Conservation (phyloP, 2,329 filamentous ascomycete species). For the Fusarium neocosmosporiellum region DNA sequence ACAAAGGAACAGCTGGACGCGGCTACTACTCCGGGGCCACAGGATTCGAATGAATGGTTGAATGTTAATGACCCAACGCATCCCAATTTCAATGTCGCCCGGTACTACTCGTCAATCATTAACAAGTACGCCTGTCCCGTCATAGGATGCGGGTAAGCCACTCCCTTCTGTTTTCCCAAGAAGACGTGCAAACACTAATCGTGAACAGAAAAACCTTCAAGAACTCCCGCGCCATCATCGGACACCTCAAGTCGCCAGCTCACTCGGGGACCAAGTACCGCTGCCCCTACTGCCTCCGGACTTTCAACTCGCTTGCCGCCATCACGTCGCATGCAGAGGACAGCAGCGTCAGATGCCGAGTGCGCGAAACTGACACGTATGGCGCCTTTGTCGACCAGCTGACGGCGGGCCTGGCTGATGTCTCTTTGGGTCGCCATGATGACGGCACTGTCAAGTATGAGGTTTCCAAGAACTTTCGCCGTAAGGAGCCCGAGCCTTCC, state of each 20-base stretch:
- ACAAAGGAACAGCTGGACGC: slow-evolving; percentile 32
- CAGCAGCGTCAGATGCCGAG: slow-evolving; percentile 53
- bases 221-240: slow-evolving; percentile 44
- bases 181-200: slow-evolving; percentile 1
- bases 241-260: slow-evolving; percentile 57
- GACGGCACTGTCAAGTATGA: slow-evolving; percentile 46
- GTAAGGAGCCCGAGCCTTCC: background rate
- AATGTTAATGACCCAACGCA: slow-evolving; percentile 58
- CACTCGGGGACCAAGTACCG: slow-evolving; percentile 51
- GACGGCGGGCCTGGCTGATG: slow-evolving; percentile 47
- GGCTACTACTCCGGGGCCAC: slow-evolving; percentile 21
- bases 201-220: slow-evolving; percentile 55
- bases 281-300: slow-evolving; percentile 59
- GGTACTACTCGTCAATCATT: slow-evolving; percentile 58
- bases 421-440: slow-evolving; percentile 25
- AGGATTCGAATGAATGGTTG: slow-evolving; percentile 19
- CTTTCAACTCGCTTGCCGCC: slow-evolving; percentile 55
- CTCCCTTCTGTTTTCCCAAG: background rate
- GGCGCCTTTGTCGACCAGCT: slow-evolving; percentile 47
- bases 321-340: slow-evolving; percentile 63
- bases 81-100: slow-evolving; percentile 57
- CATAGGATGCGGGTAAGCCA: slow-evolving; percentile 60
- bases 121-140: slow-evolving; percentile 66
- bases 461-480: slow-evolving; percentile 30
- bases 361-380: slow-evolving; percentile 55